phyloP scores from a whole-genome alignment of 345 rosid species.

The Eucalyptus microcorys region DNA sequence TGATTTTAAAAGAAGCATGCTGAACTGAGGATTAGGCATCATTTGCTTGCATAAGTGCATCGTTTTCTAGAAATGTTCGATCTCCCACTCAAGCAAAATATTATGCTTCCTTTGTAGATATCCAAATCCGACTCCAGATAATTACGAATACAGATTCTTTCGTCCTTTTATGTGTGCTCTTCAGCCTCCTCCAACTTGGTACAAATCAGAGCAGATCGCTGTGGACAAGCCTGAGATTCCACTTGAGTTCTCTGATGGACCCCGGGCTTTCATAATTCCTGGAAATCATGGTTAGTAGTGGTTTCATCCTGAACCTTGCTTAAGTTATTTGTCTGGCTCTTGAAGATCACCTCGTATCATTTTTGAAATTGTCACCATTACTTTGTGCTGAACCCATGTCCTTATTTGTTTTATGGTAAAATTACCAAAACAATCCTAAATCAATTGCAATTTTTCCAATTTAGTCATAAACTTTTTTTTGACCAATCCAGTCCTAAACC shows the following conservation, averaged over 20 bases:
- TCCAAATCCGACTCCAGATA: slow-evolving; percentile 89
- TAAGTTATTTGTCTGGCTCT: not conserved
- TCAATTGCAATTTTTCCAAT: rapidly evolving
- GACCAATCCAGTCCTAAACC: rapidly evolving
- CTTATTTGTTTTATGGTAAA: rapidly evolving
- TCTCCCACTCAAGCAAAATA: not conserved
- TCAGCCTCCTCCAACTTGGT: slow-evolving; percentile 90
- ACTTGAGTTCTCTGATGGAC: slow-evolving; percentile 56
- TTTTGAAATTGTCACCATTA: not conserved
- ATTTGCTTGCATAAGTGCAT: not conserved
- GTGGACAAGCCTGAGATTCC: slow-evolving; percentile 84
- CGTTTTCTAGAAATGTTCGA: not conserved
- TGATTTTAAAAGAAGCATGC: not conserved
- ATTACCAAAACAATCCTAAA: no score
- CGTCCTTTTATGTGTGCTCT: slow-evolving; percentile 90
- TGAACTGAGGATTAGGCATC: not conserved
- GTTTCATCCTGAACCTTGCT: not conserved
- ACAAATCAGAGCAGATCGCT: slow-evolving; percentile 54
- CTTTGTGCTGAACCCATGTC: not conserved
- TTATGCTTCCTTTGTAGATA: slow-evolving; percentile 33
- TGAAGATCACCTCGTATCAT: not conserved
- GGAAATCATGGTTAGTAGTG: slow-evolving; percentile 88
- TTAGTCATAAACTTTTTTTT: rapidly evolving
- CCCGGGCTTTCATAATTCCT: slow-evolving; percentile 85
- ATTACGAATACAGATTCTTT: slow-evolving; percentile 81